Evolutionary conservation across 768 basidiomycete species (phyloP).

Genomic region (Suillus bovinus): DNA sequence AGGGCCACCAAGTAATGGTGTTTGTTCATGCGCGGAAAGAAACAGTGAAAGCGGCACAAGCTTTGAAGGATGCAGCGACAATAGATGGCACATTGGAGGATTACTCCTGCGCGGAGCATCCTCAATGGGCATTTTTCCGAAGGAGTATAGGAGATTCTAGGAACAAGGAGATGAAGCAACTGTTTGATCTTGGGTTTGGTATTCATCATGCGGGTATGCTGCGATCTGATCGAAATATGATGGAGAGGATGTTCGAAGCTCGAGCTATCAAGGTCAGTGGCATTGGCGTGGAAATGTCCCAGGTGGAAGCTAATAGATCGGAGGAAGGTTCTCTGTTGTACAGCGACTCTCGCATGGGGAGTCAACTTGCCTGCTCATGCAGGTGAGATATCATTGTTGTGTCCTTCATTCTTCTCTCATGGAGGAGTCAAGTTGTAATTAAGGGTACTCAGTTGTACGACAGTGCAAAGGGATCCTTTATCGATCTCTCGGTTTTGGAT

Average conservation of each 20-base stretch:
- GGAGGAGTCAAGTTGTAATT: constrained; percentile 67
- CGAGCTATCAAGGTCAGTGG: constrained; percentile 80
- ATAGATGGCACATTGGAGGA: constrained; percentile 71
- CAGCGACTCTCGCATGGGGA: constrained; percentile 98
- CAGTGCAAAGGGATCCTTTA: constrained; percentile 83
- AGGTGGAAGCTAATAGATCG: not conserved
- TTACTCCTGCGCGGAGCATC: constrained; percentile 82
- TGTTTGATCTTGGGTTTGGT: constrained; percentile 91
- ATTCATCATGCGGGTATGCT: constrained; percentile 99
- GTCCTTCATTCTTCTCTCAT: constrained; percentile 11
- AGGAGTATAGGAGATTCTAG: constrained; percentile 75
- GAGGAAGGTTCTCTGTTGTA: constrained; percentile 90
- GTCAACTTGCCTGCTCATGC: constrained; percentile 99
- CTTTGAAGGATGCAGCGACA: constrained; percentile 73
- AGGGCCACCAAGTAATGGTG: constrained; percentile 99
- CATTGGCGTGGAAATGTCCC: not conserved
- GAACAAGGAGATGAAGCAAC: constrained; percentile 95
- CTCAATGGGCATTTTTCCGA: constrained; percentile 74
- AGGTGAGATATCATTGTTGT: constrained; percentile 46
- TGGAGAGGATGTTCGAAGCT: constrained; percentile 91
- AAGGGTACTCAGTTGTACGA: constrained; percentile 99
- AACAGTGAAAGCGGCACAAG: constrained; percentile 89
- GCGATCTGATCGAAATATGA: constrained; percentile 89
- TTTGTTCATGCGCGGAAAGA: constrained; percentile 99
- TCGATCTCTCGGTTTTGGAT: constrained; percentile 91